Conservation (phyloP, 352 stramenopile genomes). For the Phytophthora podocarpi region DNA sequence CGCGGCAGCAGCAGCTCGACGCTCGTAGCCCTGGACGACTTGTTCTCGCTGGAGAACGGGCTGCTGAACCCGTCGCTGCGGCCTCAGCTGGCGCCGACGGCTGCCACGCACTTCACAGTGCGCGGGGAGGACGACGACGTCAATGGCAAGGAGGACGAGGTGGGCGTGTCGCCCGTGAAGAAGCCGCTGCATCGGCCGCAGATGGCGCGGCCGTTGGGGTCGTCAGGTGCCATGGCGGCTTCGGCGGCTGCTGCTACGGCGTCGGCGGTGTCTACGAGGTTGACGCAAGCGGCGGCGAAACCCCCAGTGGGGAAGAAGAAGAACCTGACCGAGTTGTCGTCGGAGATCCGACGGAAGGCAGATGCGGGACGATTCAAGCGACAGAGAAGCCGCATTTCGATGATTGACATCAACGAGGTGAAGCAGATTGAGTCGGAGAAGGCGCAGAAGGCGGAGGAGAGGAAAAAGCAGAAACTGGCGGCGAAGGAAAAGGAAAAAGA, state of each 20-base stretch:
- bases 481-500: constrained; percentile 48
- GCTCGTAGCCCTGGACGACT: constrained; percentile 46
- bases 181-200: constrained; percentile 51
- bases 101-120: constrained; percentile 68
- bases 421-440: constrained; percentile 90
- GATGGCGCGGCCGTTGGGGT: constrained; percentile 38
- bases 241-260: constrained; percentile 20
- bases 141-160: constrained; percentile 31
- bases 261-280: constrained; percentile 26
- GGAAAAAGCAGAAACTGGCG: constrained; percentile 72
- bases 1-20: constrained; percentile 12
- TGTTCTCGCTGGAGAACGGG: constrained; percentile 72
- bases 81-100: constrained; percentile 43
- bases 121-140: constrained; percentile 49
- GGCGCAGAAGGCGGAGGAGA: constrained; percentile 81
- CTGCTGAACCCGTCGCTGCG: constrained; percentile 65
- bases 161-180: constrained; percentile 38
- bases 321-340: constrained; percentile 67
- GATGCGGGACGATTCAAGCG: constrained; percentile 84
- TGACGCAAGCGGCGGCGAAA: constrained; percentile 35
- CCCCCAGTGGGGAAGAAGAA: constrained; percentile 64
- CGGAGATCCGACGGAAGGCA: constrained; percentile 83
- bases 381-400: constrained; percentile 83
- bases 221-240: constrained; percentile 20
- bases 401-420: constrained; percentile 89